Evolutionary conservation across 2,329 filamentous ascomycete species (phyloP).

Genomic region (Nakataea oryzae): DNA sequence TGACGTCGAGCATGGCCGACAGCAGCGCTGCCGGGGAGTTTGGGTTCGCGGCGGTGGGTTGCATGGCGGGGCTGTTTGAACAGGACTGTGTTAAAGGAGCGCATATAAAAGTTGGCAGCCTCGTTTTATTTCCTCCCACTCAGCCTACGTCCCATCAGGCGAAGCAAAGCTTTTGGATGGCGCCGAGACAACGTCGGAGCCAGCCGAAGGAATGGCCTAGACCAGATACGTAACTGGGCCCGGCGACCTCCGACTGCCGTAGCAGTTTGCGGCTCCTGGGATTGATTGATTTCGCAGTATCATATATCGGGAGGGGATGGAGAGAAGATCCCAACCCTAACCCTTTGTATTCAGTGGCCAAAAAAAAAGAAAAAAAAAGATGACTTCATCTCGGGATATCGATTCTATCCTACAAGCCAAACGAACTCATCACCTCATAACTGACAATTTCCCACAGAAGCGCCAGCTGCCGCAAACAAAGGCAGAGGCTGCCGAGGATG

Average conservation of each 20-base stretch:
- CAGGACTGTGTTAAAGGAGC: not conserved
- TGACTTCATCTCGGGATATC: not conserved
- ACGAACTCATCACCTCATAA: not conserved
- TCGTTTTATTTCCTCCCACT: not conserved
- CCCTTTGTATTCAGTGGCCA: not conserved
- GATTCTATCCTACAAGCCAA: not conserved
- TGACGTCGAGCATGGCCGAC: conserved; percentile 26
- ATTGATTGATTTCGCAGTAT: not conserved
- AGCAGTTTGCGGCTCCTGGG: not conserved
- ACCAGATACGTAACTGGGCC: not conserved
- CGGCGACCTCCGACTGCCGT: conserved; percentile 11
- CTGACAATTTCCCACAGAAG: not conserved
- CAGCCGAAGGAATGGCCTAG: not conserved
- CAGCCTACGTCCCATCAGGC: not conserved
- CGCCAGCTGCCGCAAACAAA: no score
- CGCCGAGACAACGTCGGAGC: conserved; percentile 4
- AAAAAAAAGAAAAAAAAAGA: not conserved
- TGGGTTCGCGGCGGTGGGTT: conserved; percentile 7
- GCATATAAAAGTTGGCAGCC: not conserved
- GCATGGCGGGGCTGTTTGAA: not conserved
- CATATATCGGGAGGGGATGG: not conserved
- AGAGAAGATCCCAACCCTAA: not conserved
- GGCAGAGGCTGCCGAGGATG: conserved; percentile 23
- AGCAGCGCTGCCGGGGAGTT: conserved; percentile 22
- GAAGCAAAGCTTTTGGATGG: not conserved